Evolutionary conservation across 108 stramenopile genomes (phyloP), one percentile per base, ranked within the genome.

Genomic region (Asterionellopsis glacialis): DNA sequence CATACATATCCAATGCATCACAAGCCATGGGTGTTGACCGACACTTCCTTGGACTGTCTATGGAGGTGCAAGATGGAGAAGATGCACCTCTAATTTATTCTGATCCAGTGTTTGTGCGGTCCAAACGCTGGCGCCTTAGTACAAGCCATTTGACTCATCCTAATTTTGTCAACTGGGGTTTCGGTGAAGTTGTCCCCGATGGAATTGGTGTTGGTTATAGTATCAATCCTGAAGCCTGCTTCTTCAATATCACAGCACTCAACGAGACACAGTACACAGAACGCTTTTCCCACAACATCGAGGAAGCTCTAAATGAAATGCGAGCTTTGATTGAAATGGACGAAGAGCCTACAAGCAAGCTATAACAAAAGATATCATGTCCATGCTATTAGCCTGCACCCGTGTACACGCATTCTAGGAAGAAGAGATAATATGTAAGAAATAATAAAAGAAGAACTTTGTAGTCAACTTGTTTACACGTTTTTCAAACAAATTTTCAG

Each of bases 71-170:
- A 10, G 75, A 77, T 11, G 74, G 76, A 57, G 90, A 88, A 58
- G 61, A 69, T 28, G 53, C 70, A 15, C 89, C 91, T 39, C 51
- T 68, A 41, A 70, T 96, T 15, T 89, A 83, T 61, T 65, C 68
- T 33, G 77, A 96, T 70, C 89, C 89, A 19, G 56, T 85, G 19
- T 91, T 83, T 64, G 61, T 68, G 39, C 73, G 84, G 11, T 68
- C 88, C 38, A 96, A 94, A 73, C 84, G 76, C 51, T 96, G 95
- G 95, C 68, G 91, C 52, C 81, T 93, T 23, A 87, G 85, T 47
- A 96, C 95, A 3, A 89, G 87, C 59, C 84, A 94, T 49, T 70
- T 96, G 54, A 93, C 91, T 14, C 89, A 96, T 72, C 90, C 90
- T 44, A 70, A 74, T 19, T 85, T 96, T 58, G 85, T 87, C 39